phyloP scores from a whole-genome alignment of 768 basidiomycete genomes.

The Tulasnella sp. region DNA sequence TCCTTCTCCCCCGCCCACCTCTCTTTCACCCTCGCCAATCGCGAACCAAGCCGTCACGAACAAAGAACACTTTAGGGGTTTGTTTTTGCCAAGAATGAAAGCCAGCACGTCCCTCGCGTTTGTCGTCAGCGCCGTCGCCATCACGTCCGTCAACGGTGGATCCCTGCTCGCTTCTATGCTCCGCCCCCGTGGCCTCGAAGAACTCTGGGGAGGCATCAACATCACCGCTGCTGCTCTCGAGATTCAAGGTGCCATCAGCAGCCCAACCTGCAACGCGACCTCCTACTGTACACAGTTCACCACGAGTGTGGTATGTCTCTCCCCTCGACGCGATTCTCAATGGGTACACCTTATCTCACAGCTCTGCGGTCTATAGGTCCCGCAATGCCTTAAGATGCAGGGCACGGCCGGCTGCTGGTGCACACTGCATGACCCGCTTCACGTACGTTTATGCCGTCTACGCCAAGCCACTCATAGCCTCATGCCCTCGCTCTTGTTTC shows the following conservation, averaged over 20 bases:
- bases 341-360: no score
- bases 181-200: not conserved
- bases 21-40: not conserved
- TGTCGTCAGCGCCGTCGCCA: not conserved
- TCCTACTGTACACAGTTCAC: not conserved
- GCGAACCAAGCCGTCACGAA: not conserved
- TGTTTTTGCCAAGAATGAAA: not conserved
- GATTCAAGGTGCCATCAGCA: not conserved
- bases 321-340: not conserved
- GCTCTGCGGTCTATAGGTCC: no score
- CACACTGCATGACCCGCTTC: constrained; percentile 8
- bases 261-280: constrained; percentile 15
- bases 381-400: not conserved
- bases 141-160: not conserved
- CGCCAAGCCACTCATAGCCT: not conserved
- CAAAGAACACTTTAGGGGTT: not conserved
- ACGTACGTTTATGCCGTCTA: constrained; percentile 5
- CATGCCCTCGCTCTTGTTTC: not conserved
- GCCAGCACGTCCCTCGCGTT: not conserved
- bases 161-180: not conserved
- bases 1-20: not conserved
- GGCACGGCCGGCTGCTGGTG: constrained; percentile 14
- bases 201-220: constrained; percentile 11
- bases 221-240: constrained; percentile 6
- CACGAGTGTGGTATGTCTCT: not conserved